Conservation (phyloP, 2,329 filamentous ascomycete species). For the Aaosphaeria arxii region DNA sequence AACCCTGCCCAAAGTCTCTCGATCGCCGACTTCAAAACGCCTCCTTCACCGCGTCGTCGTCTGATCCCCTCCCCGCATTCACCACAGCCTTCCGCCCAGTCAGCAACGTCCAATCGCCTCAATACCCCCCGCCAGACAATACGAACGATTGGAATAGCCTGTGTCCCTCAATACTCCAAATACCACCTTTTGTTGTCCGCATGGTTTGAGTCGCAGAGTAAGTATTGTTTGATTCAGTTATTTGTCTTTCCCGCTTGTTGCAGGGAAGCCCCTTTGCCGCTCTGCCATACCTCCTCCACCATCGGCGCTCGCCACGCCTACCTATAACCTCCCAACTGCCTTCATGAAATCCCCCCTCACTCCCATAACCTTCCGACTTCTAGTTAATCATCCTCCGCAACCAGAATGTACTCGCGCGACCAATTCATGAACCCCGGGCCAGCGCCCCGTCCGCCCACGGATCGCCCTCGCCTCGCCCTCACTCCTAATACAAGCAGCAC, state of each 20-base stretch:
- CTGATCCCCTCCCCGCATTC: not conserved
- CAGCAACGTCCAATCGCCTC: no score
- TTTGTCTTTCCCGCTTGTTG: not conserved
- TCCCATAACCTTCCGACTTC: not conserved
- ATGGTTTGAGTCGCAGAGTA: not conserved
- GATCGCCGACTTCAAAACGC: not conserved
- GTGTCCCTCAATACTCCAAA: no score
- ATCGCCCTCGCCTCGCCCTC: conserved; percentile 76
- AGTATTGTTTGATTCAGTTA: not conserved
- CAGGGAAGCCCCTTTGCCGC: not conserved
- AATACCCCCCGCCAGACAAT: no score
- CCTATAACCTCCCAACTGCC: not conserved
- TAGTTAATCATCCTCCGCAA: not conserved
- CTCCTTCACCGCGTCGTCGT: not conserved
- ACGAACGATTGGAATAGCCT: no score
- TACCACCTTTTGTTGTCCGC: not conserved
- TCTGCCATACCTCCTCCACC: not conserved
- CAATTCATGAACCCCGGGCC: conserved; percentile 97
- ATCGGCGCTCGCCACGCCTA: not conserved
- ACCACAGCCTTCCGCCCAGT: not conserved
- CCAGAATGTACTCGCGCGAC: conserved; percentile 59
- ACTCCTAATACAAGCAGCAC: conserved; percentile 67
- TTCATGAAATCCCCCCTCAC: not conserved
- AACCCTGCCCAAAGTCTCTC: not conserved
- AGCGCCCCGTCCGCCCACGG: conserved; percentile 82